A percentile compares a stretch with the other conserved stretches of the same genome.
Conservation (phyloP, 2,329 filamentous ascomycete genomes). For the Cercospora beticola region DNA sequence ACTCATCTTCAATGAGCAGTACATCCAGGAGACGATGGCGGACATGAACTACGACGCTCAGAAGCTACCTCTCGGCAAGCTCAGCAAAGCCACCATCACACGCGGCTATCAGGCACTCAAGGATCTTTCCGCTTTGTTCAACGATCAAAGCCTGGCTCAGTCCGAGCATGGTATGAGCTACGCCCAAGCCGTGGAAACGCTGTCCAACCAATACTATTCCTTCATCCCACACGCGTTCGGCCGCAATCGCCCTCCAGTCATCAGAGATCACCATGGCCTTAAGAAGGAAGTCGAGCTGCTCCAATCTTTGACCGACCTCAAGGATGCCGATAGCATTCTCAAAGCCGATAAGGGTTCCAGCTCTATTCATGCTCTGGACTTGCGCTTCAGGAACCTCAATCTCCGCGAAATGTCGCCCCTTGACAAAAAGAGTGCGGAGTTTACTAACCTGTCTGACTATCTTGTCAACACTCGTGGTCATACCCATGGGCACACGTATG, state of each 20-base stretch:
- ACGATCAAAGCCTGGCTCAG: conserved; percentile 51
- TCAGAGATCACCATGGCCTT: conserved; percentile 56
- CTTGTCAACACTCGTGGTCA: conserved; percentile 64
- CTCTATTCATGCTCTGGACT: conserved; percentile 65
- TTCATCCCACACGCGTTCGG: conserved; percentile 81
- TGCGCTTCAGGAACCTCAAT: conserved; percentile 68
- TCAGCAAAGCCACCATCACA: conserved; percentile 74
- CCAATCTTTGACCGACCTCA: conserved; percentile 81
- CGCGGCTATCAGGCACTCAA: conserved; percentile 76
- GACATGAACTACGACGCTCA: conserved; percentile 69
- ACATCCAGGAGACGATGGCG: conserved; percentile 59
- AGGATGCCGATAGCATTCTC: conserved; percentile 75
- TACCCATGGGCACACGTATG: conserved; percentile 63
- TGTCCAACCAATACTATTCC: conserved; percentile 79
- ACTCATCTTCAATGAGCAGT: conserved; percentile 78
- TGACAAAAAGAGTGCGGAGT: conserved; percentile 61
- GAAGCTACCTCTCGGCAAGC: conserved; percentile 80
- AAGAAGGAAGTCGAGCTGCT: conserved; percentile 78
- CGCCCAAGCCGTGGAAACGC: conserved; percentile 53
- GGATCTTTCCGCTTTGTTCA: conserved; percentile 67
- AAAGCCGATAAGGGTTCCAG: conserved; percentile 54
- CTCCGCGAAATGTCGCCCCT: conserved; percentile 76
- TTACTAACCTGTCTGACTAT: conserved; percentile 63
- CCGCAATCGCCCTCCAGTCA: conserved; percentile 68
- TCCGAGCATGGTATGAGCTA: conserved; percentile 38